Evolutionary conservation across 345 rosid genomes (phyloP).

Genomic region (Hypericum androsaemum): DNA sequence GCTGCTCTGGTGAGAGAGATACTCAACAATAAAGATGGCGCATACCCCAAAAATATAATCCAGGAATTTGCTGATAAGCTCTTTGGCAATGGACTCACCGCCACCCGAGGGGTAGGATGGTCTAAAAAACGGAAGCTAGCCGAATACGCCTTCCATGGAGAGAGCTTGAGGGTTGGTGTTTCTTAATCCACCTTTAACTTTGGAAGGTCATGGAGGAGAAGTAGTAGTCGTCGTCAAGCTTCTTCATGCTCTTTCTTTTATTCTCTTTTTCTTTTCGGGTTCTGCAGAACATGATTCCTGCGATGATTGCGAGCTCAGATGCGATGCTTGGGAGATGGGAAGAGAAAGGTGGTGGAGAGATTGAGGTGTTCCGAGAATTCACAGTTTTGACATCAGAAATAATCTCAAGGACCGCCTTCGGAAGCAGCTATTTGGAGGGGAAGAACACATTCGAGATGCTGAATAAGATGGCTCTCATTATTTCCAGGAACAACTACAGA

Average conservation of each 20-base stretch:
- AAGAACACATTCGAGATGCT: neutral
- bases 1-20: constrained; percentile 3
- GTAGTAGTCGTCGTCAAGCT: no score
- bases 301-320: neutral
- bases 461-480: neutral
- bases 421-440: neutral
- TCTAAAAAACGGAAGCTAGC: no score
- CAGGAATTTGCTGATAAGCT: constrained; percentile 2
- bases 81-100: neutral
- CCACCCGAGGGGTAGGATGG: neutral
- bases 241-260: no score
- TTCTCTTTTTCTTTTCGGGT: no score
- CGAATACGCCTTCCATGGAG: neutral
- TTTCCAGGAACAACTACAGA: neutral
- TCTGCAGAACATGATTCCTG: neutral
- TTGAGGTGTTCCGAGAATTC: neutral
- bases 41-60: neutral
- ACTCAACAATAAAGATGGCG: neutral
- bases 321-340: neutral
- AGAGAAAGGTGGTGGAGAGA: neutral
- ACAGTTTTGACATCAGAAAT: neutral
- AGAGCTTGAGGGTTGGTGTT: neutral
- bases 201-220: no score
- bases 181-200: no score
- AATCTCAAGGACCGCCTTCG: neutral